These are phyloP conservation scores for Lyophyllum shimeji DNA, from an alignment of 768 basidiomycete species.

Conservation along the genomic window DNA sequence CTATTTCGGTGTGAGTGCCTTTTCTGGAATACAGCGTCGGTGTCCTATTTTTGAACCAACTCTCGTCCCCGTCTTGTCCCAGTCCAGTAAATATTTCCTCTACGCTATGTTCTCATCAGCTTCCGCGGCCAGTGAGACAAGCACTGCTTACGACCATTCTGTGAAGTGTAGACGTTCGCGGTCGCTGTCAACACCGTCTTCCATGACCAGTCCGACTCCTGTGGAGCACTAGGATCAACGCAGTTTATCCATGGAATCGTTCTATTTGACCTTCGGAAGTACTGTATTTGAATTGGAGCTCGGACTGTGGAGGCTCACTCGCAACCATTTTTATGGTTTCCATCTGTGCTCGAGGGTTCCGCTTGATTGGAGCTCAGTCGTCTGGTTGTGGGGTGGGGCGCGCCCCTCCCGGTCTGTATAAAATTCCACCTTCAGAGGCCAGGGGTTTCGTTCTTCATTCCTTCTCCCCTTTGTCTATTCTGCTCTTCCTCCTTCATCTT, in stretches of 20 bases:
- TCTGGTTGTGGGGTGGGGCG: not conserved
- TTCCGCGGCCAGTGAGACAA: no score
- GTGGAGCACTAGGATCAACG: not conserved
- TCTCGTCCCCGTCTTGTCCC: no score
- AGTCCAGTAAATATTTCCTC: no score
- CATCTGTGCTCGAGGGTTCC: no score
- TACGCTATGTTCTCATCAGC: no score
- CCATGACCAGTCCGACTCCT: not conserved
- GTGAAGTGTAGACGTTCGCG: no score
- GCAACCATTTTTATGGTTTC: not conserved
- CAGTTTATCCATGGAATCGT: not conserved
- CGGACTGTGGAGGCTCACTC: not conserved
- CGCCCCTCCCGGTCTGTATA: not conserved
- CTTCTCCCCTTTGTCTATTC: not conserved
- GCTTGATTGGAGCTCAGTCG: not conserved
- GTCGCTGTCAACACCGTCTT: no score
- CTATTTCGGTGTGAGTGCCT: no score
- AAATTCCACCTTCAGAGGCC: not conserved
- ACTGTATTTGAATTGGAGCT: no score
- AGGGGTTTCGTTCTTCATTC: not conserved
- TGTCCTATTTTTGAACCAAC: no score
- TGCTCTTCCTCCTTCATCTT: constrained; percentile 8
- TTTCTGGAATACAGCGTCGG: no score
- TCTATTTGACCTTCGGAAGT: not conserved
- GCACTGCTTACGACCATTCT: no score